phyloP scores from a whole-genome alignment of 2,329 filamentous ascomycete species.

The Spiromastix sp. region DNA sequence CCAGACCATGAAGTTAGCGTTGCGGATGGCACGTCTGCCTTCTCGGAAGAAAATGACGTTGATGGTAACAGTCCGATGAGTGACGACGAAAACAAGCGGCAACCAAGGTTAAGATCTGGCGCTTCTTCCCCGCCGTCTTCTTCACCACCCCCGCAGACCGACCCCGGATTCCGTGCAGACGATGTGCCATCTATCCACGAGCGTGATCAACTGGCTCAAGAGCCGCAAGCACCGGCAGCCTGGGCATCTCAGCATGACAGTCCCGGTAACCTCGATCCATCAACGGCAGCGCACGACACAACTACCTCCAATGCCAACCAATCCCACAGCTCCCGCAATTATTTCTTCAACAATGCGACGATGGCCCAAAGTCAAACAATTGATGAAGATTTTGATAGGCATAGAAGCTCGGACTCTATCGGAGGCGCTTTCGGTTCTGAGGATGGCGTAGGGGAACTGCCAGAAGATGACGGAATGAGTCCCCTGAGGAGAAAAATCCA shows the following conservation, averaged over 20 bases:
- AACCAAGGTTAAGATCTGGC: no score
- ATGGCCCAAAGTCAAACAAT: no score
- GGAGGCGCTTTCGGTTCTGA: no score
- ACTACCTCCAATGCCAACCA: no score
- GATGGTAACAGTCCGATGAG: not conserved
- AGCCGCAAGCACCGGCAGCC: not conserved
- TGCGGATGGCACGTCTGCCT: constrained; percentile 10
- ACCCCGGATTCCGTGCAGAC: not conserved
- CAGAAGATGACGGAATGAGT: constrained; percentile 72
- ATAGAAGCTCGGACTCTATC: no score
- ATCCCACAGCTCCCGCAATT: not conserved
- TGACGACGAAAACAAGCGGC: not conserved
- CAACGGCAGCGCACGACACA: no score
- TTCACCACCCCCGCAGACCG: not conserved
- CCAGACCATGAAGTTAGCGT: constrained; percentile 13
- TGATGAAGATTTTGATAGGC: no score
- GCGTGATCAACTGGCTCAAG: not conserved
- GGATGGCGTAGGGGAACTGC: constrained; percentile 30
- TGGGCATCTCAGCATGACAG: no score
- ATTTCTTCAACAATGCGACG: not conserved
- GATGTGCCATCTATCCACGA: not conserved
- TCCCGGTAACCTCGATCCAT: not conserved
- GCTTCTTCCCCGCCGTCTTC: not conserved
- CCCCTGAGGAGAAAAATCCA: constrained; percentile 57
- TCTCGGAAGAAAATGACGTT: not conserved